Conservation (phyloP, 192 early-diverging fungal genomes). For the Coemansia sp. region DNA sequence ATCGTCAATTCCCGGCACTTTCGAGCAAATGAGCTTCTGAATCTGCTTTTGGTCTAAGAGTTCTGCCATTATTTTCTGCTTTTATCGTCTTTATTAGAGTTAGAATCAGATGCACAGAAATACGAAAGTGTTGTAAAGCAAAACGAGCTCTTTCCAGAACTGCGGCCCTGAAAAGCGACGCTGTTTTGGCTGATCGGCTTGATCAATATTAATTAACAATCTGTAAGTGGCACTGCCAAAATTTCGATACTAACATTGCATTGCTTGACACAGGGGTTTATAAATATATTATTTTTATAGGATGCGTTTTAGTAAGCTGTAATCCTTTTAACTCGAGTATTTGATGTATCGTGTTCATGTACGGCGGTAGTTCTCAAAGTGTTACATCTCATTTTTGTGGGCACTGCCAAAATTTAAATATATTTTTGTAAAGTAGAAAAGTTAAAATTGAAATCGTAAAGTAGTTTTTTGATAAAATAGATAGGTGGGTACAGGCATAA, state of each 20-base stretch:
- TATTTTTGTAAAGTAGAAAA: neutral
- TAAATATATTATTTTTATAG: too few species aligned
- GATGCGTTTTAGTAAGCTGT: too few species aligned
- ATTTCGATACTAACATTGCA: too few species aligned
- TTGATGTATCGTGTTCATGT: too few species aligned
- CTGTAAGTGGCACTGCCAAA: too few species aligned
- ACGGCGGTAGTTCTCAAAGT: too few species aligned
- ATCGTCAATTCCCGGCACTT: conserved; percentile 70
- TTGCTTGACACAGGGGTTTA: too few species aligned
- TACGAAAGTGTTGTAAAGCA: neutral
- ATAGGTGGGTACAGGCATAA: neutral
- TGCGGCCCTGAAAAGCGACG: neutral
- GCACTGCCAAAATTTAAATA: too few species aligned
- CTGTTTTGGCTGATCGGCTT: too few species aligned
- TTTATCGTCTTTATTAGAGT: neutral
- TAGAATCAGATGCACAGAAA: neutral
- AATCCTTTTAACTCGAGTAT: too few species aligned
- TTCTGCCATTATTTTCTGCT: conserved; percentile 21
- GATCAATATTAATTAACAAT: too few species aligned
- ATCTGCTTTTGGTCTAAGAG: conserved; percentile 48
- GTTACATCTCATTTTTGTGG: too few species aligned
- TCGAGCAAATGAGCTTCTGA: conserved; percentile 46
- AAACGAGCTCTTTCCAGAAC: neutral
- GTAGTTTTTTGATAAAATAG: neutral
- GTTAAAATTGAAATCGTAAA: neutral